These are phyloP conservation scores for Tolypocladium album DNA, from an alignment of 2,329 filamentous ascomycete genomes.

Conservation along the genomic window DNA sequence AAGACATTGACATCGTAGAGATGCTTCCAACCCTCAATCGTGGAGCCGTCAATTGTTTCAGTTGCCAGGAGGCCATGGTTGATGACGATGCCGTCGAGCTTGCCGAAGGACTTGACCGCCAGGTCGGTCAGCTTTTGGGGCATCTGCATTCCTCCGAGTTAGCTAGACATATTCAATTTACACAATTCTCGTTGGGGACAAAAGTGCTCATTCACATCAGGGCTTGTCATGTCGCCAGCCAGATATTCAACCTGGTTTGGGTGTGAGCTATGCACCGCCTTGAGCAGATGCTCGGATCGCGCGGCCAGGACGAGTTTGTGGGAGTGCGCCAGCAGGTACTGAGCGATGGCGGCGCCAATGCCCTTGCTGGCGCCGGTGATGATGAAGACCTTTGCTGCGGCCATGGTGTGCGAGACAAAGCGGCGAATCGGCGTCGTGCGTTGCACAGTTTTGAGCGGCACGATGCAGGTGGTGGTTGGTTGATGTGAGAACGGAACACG, in stretches of 20 bases:
- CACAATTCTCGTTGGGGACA: not conserved
- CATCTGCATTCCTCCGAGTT: constrained; percentile 26
- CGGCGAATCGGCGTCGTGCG: not conserved
- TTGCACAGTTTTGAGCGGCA: not conserved
- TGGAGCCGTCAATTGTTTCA: constrained; percentile 57
- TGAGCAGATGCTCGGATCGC: constrained; percentile 37
- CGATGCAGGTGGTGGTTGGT: not conserved
- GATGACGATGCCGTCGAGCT: constrained; percentile 70
- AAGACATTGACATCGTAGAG: constrained; percentile 82
- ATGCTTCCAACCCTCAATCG: constrained; percentile 62
- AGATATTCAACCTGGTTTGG: constrained; percentile 43
- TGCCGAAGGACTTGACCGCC: constrained; percentile 57
- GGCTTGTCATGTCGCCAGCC: constrained; percentile 42
- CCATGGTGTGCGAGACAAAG: not conserved
- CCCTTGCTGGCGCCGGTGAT: constrained; percentile 56
- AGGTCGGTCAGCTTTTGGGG: constrained; percentile 52
- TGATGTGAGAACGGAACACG: not conserved
- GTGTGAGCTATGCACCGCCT: constrained; percentile 38
- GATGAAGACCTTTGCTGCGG: constrained; percentile 41
- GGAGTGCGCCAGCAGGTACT: constrained; percentile 36
- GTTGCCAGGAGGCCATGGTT: constrained; percentile 82
- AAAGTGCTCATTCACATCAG: constrained; percentile 28
- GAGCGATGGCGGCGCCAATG: constrained; percentile 46
- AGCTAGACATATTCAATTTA: not conserved
- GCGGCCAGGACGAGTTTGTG: constrained; percentile 52